These are phyloP conservation scores for Crepidotus variabilis DNA, from an alignment of 768 basidiomycete genomes.

Conservation along the genomic window DNA sequence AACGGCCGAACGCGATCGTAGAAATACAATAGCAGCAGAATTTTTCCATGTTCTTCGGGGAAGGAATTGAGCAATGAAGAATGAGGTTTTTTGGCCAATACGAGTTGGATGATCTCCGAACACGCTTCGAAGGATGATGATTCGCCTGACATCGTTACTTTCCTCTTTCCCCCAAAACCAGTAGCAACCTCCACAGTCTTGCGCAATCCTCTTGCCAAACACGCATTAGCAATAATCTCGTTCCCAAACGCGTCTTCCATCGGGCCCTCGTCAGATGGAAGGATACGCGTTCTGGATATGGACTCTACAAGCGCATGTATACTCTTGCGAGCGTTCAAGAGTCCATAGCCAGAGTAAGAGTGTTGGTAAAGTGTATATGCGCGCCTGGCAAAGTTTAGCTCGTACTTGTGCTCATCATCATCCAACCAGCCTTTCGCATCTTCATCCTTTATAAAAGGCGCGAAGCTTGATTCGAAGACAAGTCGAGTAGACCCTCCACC, in stretches of 20 bases:
- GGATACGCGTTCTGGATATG: slow-evolving; percentile 51
- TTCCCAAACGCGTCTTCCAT: too few species aligned
- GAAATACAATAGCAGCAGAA: slow-evolving; percentile 94
- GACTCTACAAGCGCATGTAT: slow-evolving; percentile 93
- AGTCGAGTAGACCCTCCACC: slow-evolving; percentile 98
- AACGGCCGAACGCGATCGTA: slow-evolving; percentile 91
- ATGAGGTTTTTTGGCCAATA: slow-evolving; percentile 95
- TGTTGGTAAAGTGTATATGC: slow-evolving; percentile 88
- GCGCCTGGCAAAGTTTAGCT: slow-evolving; percentile 70
- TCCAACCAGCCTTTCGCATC: slow-evolving; percentile 36
- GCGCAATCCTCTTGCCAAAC: slow-evolving; percentile 64
- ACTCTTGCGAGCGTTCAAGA: slow-evolving; percentile 82
- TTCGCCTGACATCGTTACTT: slow-evolving; percentile 84
- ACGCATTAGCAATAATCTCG: slow-evolving; percentile 65
- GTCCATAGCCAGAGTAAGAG: slow-evolving; percentile 94
- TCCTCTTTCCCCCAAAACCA: too few species aligned
- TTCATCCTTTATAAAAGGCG: slow-evolving; percentile 5
- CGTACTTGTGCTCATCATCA: slow-evolving; percentile 92
- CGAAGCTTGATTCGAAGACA: slow-evolving; percentile 83
- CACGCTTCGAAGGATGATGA: slow-evolving; percentile 87
- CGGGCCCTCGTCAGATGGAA: too few species aligned
- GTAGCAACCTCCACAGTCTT: slow-evolving; percentile 64
- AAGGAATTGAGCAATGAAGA: slow-evolving; percentile 89
- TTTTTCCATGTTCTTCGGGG: slow-evolving; percentile 58
- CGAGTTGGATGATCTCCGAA: slow-evolving; percentile 75